Conservation (phyloP, 495 filamentous ascomycete genomes). For the Rhypophila decipiens region DNA sequence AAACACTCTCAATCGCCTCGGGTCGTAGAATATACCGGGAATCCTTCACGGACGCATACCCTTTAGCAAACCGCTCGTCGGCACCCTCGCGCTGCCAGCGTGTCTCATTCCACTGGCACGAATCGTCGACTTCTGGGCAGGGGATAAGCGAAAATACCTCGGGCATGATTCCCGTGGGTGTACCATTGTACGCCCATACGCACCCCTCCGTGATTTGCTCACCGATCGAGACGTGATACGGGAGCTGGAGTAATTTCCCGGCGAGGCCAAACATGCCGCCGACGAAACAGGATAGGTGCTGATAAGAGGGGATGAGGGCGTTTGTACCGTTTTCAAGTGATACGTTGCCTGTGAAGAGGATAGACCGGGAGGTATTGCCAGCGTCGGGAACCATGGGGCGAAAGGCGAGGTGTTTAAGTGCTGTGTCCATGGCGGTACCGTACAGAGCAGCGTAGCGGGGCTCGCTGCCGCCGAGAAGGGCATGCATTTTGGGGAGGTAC, state of each 20-base stretch:
- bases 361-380: too few species aligned
- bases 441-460: conserved; percentile 31
- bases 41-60: conserved; percentile 54
- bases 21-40: conserved; percentile 67
- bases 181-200: conserved; percentile 75
- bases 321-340: conserved; percentile 7
- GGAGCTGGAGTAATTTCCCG: conserved; percentile 60
- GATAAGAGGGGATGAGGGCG: conserved; percentile 26
- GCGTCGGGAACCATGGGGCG: conserved; percentile 51
- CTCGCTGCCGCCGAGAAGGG: conserved; percentile 27
- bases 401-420: conserved; percentile 61
- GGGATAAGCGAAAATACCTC: conserved; percentile 58
- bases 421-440: conserved; percentile 52
- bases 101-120: conserved; percentile 22
- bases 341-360: conserved; percentile 55
- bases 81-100: conserved; percentile 21
- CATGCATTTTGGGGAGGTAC: conserved; percentile 70
- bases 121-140: conserved; percentile 43
- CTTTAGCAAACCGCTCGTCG: conserved; percentile 56
- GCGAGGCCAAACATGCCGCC: conserved; percentile 85
- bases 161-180: conserved; percentile 79
- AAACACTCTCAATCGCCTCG: conserved; percentile 61
- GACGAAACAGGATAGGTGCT: conserved; percentile 61
- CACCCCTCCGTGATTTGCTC: conserved; percentile 74
- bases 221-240: conserved; percentile 56